Percentiles rank a stretch among this genome's conserved stretches.
phyloP scores from a whole-genome alignment of 805 yeast species.

The Millerozyma acaciae region DNA sequence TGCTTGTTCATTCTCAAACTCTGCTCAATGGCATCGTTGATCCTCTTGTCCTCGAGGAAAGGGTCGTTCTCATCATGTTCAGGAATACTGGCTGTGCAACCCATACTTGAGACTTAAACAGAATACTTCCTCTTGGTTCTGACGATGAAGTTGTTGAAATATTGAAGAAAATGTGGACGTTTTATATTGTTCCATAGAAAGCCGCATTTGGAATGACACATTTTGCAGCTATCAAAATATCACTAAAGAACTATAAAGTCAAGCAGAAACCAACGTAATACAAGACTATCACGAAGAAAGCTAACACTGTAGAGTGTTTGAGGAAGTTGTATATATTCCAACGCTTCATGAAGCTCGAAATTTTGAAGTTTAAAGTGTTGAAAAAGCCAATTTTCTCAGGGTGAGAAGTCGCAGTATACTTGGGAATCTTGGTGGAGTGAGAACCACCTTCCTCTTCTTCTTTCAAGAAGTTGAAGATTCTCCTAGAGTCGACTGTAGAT shows the following conservation, averaged over 20 bases:
- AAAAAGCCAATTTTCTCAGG: not conserved
- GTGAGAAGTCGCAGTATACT: constrained; percentile 20
- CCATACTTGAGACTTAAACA: constrained; percentile 44
- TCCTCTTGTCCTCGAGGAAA: constrained; percentile 47
- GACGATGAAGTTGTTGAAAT: not conserved
- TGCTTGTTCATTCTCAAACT: constrained; percentile 49
- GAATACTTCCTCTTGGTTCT: not conserved
- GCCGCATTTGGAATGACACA: constrained; percentile 18
- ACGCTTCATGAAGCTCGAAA: constrained; percentile 9
- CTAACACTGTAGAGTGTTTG: constrained; percentile 19
- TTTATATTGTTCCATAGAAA: constrained; percentile 2
- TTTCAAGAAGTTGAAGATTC: constrained; percentile 25
- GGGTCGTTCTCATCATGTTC: constrained; percentile 45
- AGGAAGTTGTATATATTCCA: constrained; percentile 18
- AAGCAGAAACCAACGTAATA: constrained; percentile 19
- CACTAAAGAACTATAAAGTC: constrained; percentile 13
- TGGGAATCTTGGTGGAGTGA: constrained; percentile 11
- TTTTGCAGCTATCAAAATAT: constrained; percentile 3
- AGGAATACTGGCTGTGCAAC: constrained; percentile 59
- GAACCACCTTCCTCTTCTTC: constrained; percentile 24
- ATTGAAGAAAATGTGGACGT: constrained; percentile 3
- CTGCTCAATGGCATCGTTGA: constrained; percentile 65
- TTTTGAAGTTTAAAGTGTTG: constrained; percentile 1
- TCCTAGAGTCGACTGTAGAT: constrained; percentile 14
- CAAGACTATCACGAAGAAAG: constrained; percentile 14